Percentiles rank a stretch among this genome's conserved stretches.
Conservation (phyloP, 1,284 basidiomycete species). For the Mycosarcoma maydis region DNA sequence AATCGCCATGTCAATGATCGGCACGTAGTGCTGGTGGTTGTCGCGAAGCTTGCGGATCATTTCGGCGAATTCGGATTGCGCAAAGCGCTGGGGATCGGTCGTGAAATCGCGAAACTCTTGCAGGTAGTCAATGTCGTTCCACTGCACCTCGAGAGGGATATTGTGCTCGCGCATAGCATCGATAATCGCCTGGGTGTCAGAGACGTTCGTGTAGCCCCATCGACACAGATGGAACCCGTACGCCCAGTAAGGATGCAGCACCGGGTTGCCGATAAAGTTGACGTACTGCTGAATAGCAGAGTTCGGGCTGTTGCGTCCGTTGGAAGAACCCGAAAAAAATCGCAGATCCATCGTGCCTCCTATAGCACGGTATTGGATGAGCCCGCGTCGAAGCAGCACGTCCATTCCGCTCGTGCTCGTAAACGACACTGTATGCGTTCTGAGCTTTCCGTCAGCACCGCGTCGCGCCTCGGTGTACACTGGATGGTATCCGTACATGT, state of each 20-base stretch:
- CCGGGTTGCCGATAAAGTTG: conserved; percentile 46
- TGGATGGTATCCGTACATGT: conserved; percentile 77
- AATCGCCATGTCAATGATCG: conserved; percentile 67
- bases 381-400: conserved; percentile 37
- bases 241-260: conserved; percentile 48
- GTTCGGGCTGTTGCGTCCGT: conserved; percentile 37
- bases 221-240: conserved; percentile 58
- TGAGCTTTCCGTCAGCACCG: conserved; percentile 64
- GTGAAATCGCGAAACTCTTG: conserved; percentile 77
- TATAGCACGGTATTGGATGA: conserved; percentile 56
- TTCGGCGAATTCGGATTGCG: conserved; percentile 72
- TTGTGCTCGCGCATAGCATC: conserved; percentile 38
- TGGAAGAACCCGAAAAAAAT: conserved; percentile 37
- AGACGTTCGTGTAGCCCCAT: conserved; percentile 54
- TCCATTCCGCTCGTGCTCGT: conserved; percentile 55
- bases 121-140: conserved; percentile 79
- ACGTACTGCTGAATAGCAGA: conserved; percentile 55
- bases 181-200: conserved; percentile 36
- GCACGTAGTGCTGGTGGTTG: conserved; percentile 66
- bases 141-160: conserved; percentile 79
- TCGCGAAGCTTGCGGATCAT: conserved; percentile 75
- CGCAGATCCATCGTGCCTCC: conserved; percentile 56
- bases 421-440: conserved; percentile 40
- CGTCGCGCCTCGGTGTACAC: conserved; percentile 76
- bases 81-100: conserved; percentile 75